phyloP scores from a whole-genome alignment of 352 stramenopile species.

The Phytopythium delawarense region DNA sequence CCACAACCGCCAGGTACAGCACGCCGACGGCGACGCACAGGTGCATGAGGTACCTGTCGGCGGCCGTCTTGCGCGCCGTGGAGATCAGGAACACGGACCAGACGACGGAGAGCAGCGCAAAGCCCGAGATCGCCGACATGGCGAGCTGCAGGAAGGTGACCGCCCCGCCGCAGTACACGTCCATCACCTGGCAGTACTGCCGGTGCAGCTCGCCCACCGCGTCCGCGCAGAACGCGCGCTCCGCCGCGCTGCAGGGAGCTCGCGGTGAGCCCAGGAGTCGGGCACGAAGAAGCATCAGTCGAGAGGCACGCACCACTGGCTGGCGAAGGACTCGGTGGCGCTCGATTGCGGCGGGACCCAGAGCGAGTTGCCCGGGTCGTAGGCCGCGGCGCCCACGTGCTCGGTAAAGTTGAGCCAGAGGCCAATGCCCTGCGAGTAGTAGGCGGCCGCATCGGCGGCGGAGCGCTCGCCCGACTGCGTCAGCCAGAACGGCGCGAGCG shows the following conservation, averaged over 20 bases:
- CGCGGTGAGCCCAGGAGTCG: neutral
- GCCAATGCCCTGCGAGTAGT: constrained; percentile 76
- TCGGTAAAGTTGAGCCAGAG: constrained; percentile 84
- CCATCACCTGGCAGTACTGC: constrained; percentile 71
- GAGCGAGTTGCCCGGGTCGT: constrained; percentile 74
- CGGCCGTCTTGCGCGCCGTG: constrained; percentile 50
- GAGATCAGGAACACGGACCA: constrained; percentile 51
- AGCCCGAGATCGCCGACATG: constrained; percentile 48
- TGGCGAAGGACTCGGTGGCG: constrained; percentile 43
- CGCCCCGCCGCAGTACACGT: constrained; percentile 62
- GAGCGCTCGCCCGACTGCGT: constrained; percentile 52
- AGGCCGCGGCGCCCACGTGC: constrained; percentile 57
- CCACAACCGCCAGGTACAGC: constrained; percentile 32
- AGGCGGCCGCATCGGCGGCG: constrained; percentile 18
- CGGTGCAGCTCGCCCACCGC: constrained; percentile 61
- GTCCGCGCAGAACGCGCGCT: constrained; percentile 40
- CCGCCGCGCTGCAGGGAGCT: constrained; percentile 14
- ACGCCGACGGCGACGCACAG: constrained; percentile 63
- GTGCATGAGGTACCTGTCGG: constrained; percentile 69
- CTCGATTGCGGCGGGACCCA: constrained; percentile 68
- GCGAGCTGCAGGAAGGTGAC: constrained; percentile 52
- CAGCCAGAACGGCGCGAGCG: constrained; percentile 64
- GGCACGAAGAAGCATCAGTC: neutral
- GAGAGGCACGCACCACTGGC: constrained; percentile 45
- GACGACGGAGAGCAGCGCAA: constrained; percentile 37